Evolutionary conservation across 1,139 yeast genomes (phyloP), one percentile per base, ranked within the genome.

Genomic region (Hyphopichia fennica): DNA sequence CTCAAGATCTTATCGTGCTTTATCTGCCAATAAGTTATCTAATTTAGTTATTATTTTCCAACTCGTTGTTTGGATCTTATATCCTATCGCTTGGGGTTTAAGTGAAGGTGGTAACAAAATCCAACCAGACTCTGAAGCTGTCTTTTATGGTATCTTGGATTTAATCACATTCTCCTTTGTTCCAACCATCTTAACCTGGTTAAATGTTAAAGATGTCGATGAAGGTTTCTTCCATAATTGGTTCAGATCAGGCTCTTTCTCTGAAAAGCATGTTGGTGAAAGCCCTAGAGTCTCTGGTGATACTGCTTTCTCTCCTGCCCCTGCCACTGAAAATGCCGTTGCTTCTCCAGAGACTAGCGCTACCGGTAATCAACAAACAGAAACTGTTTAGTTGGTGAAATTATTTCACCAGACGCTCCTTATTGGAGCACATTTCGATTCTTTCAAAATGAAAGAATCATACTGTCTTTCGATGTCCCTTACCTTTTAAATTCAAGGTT

Each of bases 71-170:
- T 70, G 77, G 65, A 56, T 78, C 47, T 62, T 80, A 46, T 81
- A 82, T 56, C 81, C 82, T 34, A 62, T 82, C 47, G 60, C 67
- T 41, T 82, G 87, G 87, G 87, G 81, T 57, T 66, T 82, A 44
- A 65, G 77, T 49, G 87, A 82, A 53, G 88, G 87, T 68, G 87
- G 87, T 60, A 82, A 82, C 55, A 77, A 67, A 35, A 81, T 82
- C 48, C 79, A 77, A 51, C 83, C 84, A 34, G 85, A 80, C 54
- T 75, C 83, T n/a, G 87, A 81, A 58, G 81, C 83, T 40, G 82
- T 75, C 16, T 82, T 81, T 63, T 80, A 78, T 52, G 87, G 87
- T 65, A 64, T 82, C 39, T 67, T 82, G 51, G 87, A 82, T 55
- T 53, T 81, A 41, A 51, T 74, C 38, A 62, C 65, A 40, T 77